These are phyloP conservation scores for Isoetes taiwanensis DNA, from an alignment of 75 land plant genomes.

Conservation along the genomic window DNA sequence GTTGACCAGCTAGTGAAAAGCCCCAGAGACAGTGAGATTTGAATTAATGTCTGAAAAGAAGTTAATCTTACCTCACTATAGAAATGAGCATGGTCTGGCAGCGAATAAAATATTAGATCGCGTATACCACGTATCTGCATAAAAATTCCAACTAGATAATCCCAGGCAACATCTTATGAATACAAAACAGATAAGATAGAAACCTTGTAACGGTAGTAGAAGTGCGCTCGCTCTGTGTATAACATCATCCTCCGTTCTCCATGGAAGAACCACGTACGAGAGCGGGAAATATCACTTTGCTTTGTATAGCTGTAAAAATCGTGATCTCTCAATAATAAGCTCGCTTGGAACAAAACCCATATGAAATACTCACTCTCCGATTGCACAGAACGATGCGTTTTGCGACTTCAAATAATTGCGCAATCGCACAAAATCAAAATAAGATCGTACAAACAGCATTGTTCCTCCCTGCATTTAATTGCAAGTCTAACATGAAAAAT, in stretches of 20 bases:
- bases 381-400: slow-evolving; percentile 61
- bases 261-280: slow-evolving; percentile 70
- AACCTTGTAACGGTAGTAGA: slow-evolving; percentile 89
- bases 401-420: slow-evolving; percentile 74
- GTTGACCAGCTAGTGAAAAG: neutral
- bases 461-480: slow-evolving; percentile 60
- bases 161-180: neutral
- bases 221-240: slow-evolving; percentile 88
- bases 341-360: neutral
- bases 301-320: slow-evolving; percentile 46
- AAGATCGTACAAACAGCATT: slow-evolving; percentile 65
- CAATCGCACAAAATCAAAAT: slow-evolving; percentile 77
- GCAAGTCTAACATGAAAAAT: neutral
- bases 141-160: neutral
- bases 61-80: slow-evolving; percentile 61
- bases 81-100: slow-evolving; percentile 80
- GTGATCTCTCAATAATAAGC: neutral
- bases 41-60: neutral
- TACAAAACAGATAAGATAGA: neutral
- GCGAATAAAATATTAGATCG: slow-evolving; percentile 77
- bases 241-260: slow-evolving; percentile 67
- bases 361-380: slow-evolving; percentile 66
- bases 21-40: neutral
- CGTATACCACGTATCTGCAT: slow-evolving; percentile 76
- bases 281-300: slow-evolving; percentile 78